Evolutionary conservation across 352 stramenopile species (phyloP).

Genomic region (Globisporangium camurandrum): DNA sequence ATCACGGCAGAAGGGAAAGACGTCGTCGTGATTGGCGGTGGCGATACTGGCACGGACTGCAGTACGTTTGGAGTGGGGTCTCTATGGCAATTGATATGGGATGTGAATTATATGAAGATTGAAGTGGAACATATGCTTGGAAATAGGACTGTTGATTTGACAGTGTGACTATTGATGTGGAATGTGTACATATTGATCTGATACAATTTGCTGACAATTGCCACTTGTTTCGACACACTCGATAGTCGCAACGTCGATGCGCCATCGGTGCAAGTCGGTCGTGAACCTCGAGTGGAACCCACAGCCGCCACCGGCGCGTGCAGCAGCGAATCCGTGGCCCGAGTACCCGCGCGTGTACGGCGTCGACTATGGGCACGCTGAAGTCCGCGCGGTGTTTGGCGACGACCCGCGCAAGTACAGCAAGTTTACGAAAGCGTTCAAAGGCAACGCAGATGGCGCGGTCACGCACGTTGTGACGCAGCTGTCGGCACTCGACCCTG

Average conservation of each 20-base stretch:
- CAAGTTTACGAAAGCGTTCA: constrained; percentile 71
- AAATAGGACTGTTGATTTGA: no score
- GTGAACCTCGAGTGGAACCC: constrained; percentile 96
- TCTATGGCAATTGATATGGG: no score
- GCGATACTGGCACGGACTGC: constrained; percentile 96
- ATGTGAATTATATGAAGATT: no score
- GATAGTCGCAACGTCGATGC: constrained; percentile 94
- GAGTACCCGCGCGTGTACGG: constrained; percentile 96
- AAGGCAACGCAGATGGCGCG: constrained; percentile 65
- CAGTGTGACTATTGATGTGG: no score
- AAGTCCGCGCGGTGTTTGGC: constrained; percentile 90
- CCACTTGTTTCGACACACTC: background rate
- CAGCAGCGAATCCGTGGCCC: constrained; percentile 94
- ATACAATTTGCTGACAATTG: background rate
- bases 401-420: constrained; percentile 85
- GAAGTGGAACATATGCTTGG: no score
- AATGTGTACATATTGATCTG: background rate
- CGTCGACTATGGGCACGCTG: constrained; percentile 97
- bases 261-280: constrained; percentile 93
- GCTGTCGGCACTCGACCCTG: constrained; percentile 41
- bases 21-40: constrained; percentile 97
- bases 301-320: constrained; percentile 85
- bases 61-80: no score
- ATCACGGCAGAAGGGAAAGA: constrained; percentile 96
- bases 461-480: constrained; percentile 73